phyloP scores from a whole-genome alignment of 108 stramenopile genomes.

The Nitzschia inconspicua region DNA sequence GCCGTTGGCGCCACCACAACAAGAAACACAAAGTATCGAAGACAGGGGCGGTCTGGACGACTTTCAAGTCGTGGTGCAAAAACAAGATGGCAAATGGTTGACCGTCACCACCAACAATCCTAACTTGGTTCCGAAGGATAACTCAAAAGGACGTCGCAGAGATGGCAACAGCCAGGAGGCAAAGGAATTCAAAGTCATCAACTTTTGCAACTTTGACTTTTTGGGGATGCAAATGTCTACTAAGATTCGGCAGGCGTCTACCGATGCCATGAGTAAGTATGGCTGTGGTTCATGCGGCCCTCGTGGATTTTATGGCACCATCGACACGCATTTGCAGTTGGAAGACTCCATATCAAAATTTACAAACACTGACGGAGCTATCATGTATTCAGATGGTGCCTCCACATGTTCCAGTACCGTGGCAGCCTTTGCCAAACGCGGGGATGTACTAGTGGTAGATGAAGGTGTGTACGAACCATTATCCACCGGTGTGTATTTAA shows the following conservation, averaged over 20 bases:
- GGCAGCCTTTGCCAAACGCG: slow-evolving; percentile 98
- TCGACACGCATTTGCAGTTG: slow-evolving; percentile 89
- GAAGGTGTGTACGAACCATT: slow-evolving; percentile 91
- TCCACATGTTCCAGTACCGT: slow-evolving; percentile 81
- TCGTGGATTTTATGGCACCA: slow-evolving; percentile 99
- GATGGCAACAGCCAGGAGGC: background rate
- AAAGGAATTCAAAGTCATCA: slow-evolving; percentile 51
- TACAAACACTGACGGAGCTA: slow-evolving; percentile 84
- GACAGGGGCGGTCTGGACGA: background rate
- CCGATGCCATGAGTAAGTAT: slow-evolving; percentile 69
- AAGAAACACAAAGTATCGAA: background rate
- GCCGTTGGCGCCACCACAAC: slow-evolving; percentile 57
- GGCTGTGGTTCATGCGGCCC: slow-evolving; percentile 98
- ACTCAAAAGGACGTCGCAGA: background rate
- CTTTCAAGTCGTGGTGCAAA: slow-evolving; percentile 26
- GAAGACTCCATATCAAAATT: slow-evolving; percentile 85
- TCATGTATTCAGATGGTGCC: slow-evolving; percentile 97
- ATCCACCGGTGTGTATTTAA: slow-evolving; percentile 85
- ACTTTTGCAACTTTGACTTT: slow-evolving; percentile 86
- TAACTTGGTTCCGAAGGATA: background rate
- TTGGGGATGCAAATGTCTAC: slow-evolving; percentile 53
- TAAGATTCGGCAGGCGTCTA: slow-evolving; percentile 55
- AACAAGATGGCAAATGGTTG: slow-evolving; percentile 26
- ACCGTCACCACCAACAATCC: slow-evolving; percentile 8
- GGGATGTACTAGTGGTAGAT: slow-evolving; percentile 93